Evolutionary conservation across 495 filamentous ascomycete genomes (phyloP).

Genomic region (Darksidea phi): DNA sequence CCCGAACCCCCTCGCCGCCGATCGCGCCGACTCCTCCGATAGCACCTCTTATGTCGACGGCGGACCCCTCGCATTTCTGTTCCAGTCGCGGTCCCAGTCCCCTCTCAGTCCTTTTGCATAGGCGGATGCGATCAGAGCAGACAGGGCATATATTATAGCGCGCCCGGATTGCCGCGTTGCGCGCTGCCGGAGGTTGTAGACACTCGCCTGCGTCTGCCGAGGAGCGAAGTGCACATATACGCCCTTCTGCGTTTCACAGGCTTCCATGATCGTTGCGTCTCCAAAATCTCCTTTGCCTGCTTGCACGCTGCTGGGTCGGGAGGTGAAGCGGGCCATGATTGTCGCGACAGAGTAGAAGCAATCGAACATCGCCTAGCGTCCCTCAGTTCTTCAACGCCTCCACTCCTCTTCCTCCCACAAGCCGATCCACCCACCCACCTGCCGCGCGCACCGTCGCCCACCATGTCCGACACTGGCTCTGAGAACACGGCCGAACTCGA

Average conservation of each 20-base stretch:
- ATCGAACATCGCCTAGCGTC: constrained; percentile 37
- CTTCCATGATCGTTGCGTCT: no score
- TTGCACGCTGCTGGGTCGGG: not conserved
- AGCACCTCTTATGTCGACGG: not conserved
- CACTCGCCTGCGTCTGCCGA: not conserved
- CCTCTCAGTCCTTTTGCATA: not conserved
- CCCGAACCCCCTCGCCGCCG: not conserved
- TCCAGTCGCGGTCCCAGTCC: not conserved
- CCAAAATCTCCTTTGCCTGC: not conserved
- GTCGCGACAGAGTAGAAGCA: constrained; percentile 25
- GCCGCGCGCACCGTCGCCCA: constrained; percentile 13
- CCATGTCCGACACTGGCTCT: constrained; percentile 40
- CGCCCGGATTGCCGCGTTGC: not conserved
- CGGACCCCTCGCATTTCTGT: not conserved
- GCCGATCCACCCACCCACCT: constrained; percentile 14
- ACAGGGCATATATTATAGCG: no score
- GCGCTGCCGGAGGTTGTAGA: not conserved
- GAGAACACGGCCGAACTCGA: constrained; percentile 35
- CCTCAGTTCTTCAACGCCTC: constrained; percentile 24
- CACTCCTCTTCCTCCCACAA: constrained; percentile 14
- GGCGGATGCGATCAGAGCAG: not conserved
- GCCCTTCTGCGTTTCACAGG: not conserved
- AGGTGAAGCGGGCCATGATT: constrained; percentile 29
- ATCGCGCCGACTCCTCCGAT: not conserved
- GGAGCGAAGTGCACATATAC: not conserved